phyloP scores from a whole-genome alignment of 257 asterid genomes.

The Ocimum tenuiflorum region DNA sequence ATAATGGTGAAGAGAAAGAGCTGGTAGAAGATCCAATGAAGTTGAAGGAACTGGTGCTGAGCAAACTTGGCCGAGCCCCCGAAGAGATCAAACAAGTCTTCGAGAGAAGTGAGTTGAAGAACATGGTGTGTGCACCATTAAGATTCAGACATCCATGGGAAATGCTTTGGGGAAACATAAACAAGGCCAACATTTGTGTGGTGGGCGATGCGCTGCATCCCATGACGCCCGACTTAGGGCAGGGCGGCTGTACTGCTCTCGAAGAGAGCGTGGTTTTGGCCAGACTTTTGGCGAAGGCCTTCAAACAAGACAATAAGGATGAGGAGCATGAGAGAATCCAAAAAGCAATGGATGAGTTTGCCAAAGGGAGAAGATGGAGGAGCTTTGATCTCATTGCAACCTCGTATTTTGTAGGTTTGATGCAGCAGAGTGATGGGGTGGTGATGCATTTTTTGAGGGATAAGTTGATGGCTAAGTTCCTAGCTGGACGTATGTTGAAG shows the following conservation, averaged over 20 bases:
- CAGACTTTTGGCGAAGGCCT: background rate
- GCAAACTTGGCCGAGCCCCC: constrained; percentile 4
- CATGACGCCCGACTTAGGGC: constrained; percentile 5
- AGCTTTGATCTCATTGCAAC: background rate
- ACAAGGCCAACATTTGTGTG: background rate
- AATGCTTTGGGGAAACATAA: constrained; percentile 5
- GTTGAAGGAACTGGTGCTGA: background rate
- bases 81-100: background rate
- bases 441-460: constrained; percentile 1
- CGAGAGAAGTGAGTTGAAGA: background rate
- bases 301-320: background rate
- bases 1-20: background rate
- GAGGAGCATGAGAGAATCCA: background rate
- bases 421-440: background rate
- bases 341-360: background rate
- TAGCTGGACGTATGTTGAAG: background rate
- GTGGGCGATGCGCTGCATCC: constrained; percentile 10
- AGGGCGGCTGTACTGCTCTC: constrained; percentile 3
- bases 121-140: background rate
- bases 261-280: constrained; percentile 4
- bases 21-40: background rate
- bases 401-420: background rate
- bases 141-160: constrained; percentile 7
- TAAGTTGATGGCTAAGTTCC: constrained; percentile 4
- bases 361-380: constrained; percentile 6